These are phyloP conservation scores for Capsicum baccatum DNA, from an alignment of 257 asterid species.

Conservation along the genomic window DNA sequence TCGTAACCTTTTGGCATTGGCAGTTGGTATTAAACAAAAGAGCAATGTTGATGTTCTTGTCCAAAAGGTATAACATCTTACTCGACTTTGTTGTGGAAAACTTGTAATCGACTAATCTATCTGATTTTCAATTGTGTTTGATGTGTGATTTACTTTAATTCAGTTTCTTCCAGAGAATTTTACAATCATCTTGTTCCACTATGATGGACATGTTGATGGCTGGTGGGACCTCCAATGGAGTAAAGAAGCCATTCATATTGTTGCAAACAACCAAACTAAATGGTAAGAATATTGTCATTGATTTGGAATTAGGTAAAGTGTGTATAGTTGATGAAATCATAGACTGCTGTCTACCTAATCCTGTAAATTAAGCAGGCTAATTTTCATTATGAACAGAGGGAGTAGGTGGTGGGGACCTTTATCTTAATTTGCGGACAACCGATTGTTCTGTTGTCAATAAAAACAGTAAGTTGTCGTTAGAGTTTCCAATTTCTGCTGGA, in stretches of 20 bases:
- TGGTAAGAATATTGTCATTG: conserved; percentile 50
- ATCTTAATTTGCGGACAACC: background rate
- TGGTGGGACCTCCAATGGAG: conserved; percentile 94
- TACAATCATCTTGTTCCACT: conserved; percentile 82
- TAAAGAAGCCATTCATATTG: conserved; percentile 81
- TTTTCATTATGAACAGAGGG: background rate
- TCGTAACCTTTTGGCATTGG: conserved; percentile 70
- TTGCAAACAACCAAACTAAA: conserved; percentile 93
- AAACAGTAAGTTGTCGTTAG: background rate
- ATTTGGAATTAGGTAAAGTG: background rate
- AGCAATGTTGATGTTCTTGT: conserved; percentile 66
- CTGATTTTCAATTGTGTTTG: background rate
- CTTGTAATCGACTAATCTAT: conserved; percentile 27
- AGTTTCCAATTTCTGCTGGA: background rate
- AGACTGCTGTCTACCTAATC: background rate
- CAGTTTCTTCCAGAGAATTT: conserved; percentile 98
- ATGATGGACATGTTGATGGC: conserved; percentile 87
- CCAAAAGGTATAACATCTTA: conserved; percentile 58
- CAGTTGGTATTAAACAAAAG: conserved; percentile 88
- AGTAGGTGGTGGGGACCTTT: background rate
- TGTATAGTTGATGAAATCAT: background rate
- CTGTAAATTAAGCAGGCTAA: background rate
- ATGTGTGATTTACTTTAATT: conserved; percentile 37
- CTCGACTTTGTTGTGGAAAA: conserved; percentile 22
- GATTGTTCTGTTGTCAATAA: background rate